phyloP scores from a whole-genome alignment of 345 rosid species.

The Dipteronia sinensis region DNA sequence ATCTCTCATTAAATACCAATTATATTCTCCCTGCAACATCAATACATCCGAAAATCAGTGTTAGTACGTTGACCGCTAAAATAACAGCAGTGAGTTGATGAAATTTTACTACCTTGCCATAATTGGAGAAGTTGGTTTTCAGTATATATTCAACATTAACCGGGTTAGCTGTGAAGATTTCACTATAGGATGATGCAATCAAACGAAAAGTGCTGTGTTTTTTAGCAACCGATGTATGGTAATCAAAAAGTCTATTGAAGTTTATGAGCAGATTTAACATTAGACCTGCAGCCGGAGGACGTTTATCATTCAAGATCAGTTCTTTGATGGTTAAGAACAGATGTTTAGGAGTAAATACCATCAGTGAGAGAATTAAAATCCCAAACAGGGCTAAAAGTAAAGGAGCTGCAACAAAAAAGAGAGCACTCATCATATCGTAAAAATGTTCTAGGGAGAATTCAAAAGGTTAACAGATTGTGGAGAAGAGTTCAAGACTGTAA shows the following conservation, averaged over 20 bases:
- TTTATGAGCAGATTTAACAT: constrained; percentile 28
- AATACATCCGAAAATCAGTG: neutral
- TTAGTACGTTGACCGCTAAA: neutral
- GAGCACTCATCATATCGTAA: constrained; percentile 23
- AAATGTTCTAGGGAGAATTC: neutral
- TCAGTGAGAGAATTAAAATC: neutral
- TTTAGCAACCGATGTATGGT: constrained; percentile 33
- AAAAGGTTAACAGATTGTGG: neutral
- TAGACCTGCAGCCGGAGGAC: constrained; percentile 44
- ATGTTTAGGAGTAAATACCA: constrained; percentile 9
- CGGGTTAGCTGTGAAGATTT: constrained; percentile 42
- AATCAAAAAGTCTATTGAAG: constrained; percentile 37
- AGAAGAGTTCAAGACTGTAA: neutral
- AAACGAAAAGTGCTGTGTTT: constrained; percentile 31
- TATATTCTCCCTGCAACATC: constrained; percentile 32
- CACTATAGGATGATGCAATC: constrained; percentile 30
- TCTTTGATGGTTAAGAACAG: constrained; percentile 28
- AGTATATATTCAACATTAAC: constrained; percentile 43
- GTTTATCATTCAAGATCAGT: constrained; percentile 20
- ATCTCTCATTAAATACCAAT: constrained; percentile 42
- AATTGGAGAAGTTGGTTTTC: constrained; percentile 48
- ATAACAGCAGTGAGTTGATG: neutral
- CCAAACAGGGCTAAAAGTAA: constrained; percentile 24
- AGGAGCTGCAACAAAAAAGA: constrained; percentile 18
- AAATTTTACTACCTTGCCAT: constrained; percentile 33